phyloP scores from a whole-genome alignment of 2,329 filamentous ascomycete genomes.

The Chrysoporthe cubensis region DNA sequence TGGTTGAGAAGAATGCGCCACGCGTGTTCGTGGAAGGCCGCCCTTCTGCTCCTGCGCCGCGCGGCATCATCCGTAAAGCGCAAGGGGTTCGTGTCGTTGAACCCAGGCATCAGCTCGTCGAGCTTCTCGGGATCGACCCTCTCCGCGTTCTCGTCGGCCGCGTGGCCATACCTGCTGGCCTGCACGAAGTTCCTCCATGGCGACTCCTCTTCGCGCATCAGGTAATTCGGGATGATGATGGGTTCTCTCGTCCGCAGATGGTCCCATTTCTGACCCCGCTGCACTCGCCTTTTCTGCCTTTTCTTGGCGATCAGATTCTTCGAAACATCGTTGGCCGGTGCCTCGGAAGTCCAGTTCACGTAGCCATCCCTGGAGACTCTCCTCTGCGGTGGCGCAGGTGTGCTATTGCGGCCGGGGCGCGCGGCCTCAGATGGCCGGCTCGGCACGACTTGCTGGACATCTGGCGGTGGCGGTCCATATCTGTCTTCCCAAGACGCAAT shows the following conservation, averaged over 20 bases:
- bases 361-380: conserved; percentile 55
- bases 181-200: conserved; percentile 59
- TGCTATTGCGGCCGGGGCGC: conserved; percentile 47
- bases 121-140: conserved; percentile 52
- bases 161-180: conserved; percentile 56
- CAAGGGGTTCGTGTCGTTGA: conserved; percentile 43
- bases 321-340: conserved; percentile 40
- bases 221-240: conserved; percentile 58
- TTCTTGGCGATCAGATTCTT: conserved; percentile 50
- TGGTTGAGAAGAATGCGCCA: conserved; percentile 76
- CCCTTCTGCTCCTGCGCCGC: conserved; percentile 39
- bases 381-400: conserved; percentile 44
- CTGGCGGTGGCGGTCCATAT: conserved; percentile 41
- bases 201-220: conserved; percentile 42
- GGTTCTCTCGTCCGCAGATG: conserved; percentile 62
- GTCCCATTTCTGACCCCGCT: conserved; percentile 61
- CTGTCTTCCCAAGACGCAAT: conserved; percentile 52
- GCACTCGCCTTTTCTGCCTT: conserved; percentile 49
- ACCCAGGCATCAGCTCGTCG: conserved; percentile 49
- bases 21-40: conserved; percentile 60
- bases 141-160: conserved; percentile 51
- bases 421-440: conserved; percentile 44
- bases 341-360: conserved; percentile 45
- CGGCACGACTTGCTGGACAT: conserved; percentile 46
- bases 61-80: conserved; percentile 22